These are phyloP conservation scores for Zarea fungicola DNA, from an alignment of 2,329 filamentous ascomycete species.

Conservation along the genomic window DNA sequence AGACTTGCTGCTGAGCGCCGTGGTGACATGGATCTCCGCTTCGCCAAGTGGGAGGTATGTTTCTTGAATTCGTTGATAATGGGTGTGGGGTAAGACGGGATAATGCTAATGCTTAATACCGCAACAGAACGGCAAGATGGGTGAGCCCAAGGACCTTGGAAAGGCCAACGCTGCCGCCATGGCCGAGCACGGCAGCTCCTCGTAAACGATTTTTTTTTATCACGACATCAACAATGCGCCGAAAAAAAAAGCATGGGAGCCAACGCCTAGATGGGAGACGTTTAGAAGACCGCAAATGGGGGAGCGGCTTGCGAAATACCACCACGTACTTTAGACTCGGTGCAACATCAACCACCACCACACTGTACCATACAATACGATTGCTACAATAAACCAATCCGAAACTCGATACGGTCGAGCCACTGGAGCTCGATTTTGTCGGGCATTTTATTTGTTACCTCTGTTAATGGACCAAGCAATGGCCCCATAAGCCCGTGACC, in stretches of 20 bases:
- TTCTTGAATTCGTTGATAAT: neutral
- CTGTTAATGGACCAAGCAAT: neutral
- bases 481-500: neutral
- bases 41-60: slow-evolving; percentile 88
- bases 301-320: slow-evolving; percentile 7
- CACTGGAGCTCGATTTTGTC: neutral
- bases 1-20: slow-evolving; percentile 82
- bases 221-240: slow-evolving; percentile 1
- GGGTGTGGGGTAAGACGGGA: slow-evolving; percentile 6
- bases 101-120: slow-evolving; percentile 28
- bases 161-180: slow-evolving; percentile 44
- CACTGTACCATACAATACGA: slow-evolving; percentile 14
- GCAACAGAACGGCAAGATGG: slow-evolving; percentile 89
- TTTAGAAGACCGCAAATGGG: neutral
- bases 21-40: slow-evolving; percentile 82
- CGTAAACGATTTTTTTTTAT: slow-evolving; percentile 22
- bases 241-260: slow-evolving; percentile 7
- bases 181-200: slow-evolving; percentile 33
- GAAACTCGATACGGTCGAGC: neutral
- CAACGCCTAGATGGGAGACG: slow-evolving; percentile 2
- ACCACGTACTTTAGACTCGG: slow-evolving; percentile 14
- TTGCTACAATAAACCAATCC: slow-evolving; percentile 12
- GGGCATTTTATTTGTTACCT: slow-evolving; percentile 3
- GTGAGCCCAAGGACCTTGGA: slow-evolving; percentile 70
- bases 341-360: slow-evolving; percentile 5